Evolutionary conservation across 305 asterid genomes (phyloP).

Genomic region (Fraxinus dipetala): DNA sequence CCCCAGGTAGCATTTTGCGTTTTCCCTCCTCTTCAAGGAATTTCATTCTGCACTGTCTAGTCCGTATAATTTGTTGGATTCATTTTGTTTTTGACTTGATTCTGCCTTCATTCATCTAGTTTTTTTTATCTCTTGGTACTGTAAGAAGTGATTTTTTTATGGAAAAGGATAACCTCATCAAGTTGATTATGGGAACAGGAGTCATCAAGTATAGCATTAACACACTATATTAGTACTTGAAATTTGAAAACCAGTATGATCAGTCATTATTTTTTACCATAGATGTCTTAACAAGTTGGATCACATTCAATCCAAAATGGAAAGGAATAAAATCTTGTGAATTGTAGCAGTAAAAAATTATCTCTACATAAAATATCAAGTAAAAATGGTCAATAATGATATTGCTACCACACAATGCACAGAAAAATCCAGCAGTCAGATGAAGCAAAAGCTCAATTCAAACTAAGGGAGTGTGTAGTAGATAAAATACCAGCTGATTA

Average conservation of each 20-base stretch:
- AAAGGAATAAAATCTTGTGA: neutral
- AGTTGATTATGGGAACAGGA: neutral
- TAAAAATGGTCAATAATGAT: neutral
- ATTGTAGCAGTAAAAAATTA: neutral
- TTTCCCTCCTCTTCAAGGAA: neutral
- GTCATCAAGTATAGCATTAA: neutral
- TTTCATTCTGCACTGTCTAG: neutral
- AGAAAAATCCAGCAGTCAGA: neutral
- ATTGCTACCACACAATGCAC: neutral
- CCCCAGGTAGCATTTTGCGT: neutral
- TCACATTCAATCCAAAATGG: neutral
- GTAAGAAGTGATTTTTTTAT: neutral
- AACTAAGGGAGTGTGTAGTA: slow-evolving; percentile 8
- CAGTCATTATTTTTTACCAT: neutral
- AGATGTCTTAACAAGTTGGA: neutral
- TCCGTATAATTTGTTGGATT: neutral
- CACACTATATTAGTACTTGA: neutral
- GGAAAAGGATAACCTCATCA: neutral
- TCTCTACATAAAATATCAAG: neutral
- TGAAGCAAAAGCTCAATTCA: neutral
- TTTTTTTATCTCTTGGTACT: neutral
- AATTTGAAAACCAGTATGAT: neutral
- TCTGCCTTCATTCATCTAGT: neutral
- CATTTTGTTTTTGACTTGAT: neutral
- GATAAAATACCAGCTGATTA: slow-evolving; percentile 74